Percentiles rank a stretch among this genome's conserved stretches.
Conservation (phyloP, 208 protist genomes). For the Leishmania mexicana region DNA sequence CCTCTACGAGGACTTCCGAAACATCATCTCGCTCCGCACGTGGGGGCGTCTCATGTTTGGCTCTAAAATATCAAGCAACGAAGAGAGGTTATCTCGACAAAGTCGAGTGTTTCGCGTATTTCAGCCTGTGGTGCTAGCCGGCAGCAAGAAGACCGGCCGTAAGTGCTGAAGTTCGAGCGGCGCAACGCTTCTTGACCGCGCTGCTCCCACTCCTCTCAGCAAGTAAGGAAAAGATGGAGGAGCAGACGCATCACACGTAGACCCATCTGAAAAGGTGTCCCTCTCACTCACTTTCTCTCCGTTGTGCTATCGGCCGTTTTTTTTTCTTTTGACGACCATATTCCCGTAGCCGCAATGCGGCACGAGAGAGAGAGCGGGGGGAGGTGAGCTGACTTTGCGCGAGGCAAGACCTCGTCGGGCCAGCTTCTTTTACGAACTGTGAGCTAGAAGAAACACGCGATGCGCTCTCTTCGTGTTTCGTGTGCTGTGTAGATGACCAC, state of each 20-base stretch:
- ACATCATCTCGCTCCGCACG: constrained; percentile 53
- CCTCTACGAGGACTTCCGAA: constrained; percentile 55
- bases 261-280: not conserved
- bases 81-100: constrained; percentile 44
- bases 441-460: too few species aligned
- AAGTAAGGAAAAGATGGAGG: not conserved
- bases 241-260: not conserved
- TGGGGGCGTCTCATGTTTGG: constrained; percentile 60
- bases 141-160: constrained; percentile 34
- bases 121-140: constrained; percentile 43
- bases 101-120: constrained; percentile 65
- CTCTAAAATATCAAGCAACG: constrained; percentile 44
- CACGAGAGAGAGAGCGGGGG: too few species aligned
- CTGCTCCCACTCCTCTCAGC: not conserved
- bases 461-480: too few species aligned
- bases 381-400: not conserved
- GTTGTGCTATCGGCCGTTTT: not conserved
- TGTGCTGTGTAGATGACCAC: too few species aligned
- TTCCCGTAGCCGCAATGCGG: too few species aligned
- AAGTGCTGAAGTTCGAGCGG: constrained; percentile 32
- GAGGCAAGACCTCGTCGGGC: not conserved
- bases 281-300: not conserved
- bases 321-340: not conserved
- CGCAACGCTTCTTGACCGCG: constrained; percentile 9
- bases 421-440: too few species aligned